Evolutionary conservation across 23 red algal species (phyloP).

Genomic region (Cyanidium caldarium): DNA sequence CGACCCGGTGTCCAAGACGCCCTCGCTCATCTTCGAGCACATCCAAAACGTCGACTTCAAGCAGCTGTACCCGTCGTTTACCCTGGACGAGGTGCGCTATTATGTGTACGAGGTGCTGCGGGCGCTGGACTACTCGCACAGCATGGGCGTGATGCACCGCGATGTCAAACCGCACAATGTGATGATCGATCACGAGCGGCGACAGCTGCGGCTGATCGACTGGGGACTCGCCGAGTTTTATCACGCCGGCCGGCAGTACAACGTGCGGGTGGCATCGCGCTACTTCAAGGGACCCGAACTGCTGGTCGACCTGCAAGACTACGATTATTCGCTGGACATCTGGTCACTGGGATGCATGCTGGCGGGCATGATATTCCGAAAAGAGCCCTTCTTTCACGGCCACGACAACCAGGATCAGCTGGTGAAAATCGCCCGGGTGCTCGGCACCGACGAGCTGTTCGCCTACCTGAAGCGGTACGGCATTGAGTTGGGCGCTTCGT

Average conservation of each 20-base stretch:
- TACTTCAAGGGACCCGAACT: slow-evolving; percentile 99
- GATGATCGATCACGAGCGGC: slow-evolving; percentile 64
- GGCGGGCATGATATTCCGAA: slow-evolving; percentile 88
- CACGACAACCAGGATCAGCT: slow-evolving; percentile 96
- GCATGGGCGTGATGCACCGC: slow-evolving; percentile 94
- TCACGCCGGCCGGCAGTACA: slow-evolving; percentile 83
- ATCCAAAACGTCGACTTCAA: slow-evolving; percentile 97
- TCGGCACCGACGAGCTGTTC: slow-evolving; percentile 76
- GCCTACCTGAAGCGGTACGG: slow-evolving; percentile 70
- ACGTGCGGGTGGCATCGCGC: slow-evolving; percentile 88
- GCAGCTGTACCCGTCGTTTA: slow-evolving; percentile 77
- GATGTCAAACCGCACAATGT: slow-evolving; percentile 99
- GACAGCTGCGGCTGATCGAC: slow-evolving; percentile 76
- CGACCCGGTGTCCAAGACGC: slow-evolving; percentile 85
- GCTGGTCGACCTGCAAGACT: slow-evolving; percentile 79
- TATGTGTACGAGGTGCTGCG: slow-evolving; percentile 90
- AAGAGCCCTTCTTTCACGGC: slow-evolving; percentile 93
- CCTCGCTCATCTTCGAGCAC: slow-evolving; percentile 92
- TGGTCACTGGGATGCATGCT: slow-evolving; percentile 99
- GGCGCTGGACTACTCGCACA: slow-evolving; percentile 88
- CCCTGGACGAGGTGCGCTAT: slow-evolving; percentile 60
- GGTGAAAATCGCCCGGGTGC: slow-evolving; percentile 84
- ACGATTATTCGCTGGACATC: slow-evolving; percentile 97
- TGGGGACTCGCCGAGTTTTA: slow-evolving; percentile 99
- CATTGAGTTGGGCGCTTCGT: slow-evolving; percentile 36